Percentiles rank a stretch among this genome's conserved stretches.
These are phyloP conservation scores for Apiotrichum mycotoxinovorans DNA, from an alignment of 1,284 basidiomycete genomes.

Conservation along the genomic window DNA sequence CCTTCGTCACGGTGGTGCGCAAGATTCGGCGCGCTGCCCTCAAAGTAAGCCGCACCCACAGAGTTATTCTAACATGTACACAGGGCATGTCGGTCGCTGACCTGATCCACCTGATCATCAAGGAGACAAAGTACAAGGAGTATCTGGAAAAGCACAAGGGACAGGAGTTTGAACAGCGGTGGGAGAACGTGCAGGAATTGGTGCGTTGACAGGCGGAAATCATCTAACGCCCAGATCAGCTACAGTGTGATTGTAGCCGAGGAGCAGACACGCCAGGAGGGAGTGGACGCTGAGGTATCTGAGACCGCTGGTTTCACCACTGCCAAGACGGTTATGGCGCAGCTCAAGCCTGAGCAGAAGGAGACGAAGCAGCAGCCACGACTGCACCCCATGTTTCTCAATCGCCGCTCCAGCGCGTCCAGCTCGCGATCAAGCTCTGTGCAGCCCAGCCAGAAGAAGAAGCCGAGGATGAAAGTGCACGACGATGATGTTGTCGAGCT, in stretches of 20 bases:
- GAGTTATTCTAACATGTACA: constrained; percentile 34
- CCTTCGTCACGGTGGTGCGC: constrained; percentile 61
- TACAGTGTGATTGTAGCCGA: constrained; percentile 45
- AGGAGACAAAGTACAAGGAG: constrained; percentile 63
- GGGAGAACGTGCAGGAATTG: constrained; percentile 84
- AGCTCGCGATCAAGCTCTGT: neutral
- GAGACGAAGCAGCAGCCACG: constrained; percentile 7
- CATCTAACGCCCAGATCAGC: constrained; percentile 37
- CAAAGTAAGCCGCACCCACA: constrained; percentile 52
- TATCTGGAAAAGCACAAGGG: constrained; percentile 62
- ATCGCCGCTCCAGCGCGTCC: neutral
- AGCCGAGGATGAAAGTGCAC: constrained; percentile 10
- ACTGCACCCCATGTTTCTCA: constrained; percentile 38
- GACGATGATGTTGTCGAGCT: constrained; percentile 33
- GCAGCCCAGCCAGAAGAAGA: neutral
- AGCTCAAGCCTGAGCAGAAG: constrained; percentile 15
- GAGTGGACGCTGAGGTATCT: constrained; percentile 5
- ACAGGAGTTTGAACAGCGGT: constrained; percentile 68
- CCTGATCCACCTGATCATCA: constrained; percentile 62
- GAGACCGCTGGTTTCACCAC: constrained; percentile 27
- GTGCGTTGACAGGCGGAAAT: constrained; percentile 50
- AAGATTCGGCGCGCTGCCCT: constrained; percentile 59
- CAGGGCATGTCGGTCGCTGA: constrained; percentile 63
- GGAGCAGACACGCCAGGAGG: constrained; percentile 32
- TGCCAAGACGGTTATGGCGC: constrained; percentile 30